These are phyloP conservation scores for Penicillium capsulatum DNA, from an alignment of 2,329 filamentous ascomycete species.

Conservation along the genomic window DNA sequence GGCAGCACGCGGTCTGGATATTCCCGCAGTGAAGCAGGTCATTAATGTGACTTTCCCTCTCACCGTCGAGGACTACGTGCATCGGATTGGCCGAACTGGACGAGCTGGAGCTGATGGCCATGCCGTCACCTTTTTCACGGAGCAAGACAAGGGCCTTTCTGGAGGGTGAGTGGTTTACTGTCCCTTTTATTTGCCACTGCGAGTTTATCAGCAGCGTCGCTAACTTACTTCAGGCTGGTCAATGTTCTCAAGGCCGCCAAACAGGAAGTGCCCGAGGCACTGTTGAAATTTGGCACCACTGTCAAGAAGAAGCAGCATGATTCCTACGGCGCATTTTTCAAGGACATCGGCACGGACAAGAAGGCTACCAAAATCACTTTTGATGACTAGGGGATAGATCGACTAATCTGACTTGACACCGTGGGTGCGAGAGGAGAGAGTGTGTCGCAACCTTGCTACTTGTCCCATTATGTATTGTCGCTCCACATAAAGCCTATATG, in stretches of 20 bases:
- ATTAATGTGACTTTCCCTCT: constrained; percentile 93
- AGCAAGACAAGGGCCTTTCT: constrained; percentile 87
- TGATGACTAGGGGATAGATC: constrained; percentile 49
- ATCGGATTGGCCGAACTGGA: constrained; percentile 90
- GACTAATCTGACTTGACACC: constrained; percentile 21
- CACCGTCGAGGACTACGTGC: constrained; percentile 95
- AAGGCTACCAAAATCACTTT: constrained; percentile 90
- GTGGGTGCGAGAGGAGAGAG: constrained; percentile 15
- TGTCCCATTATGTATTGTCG: constrained; percentile 29
- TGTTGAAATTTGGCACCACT: constrained; percentile 94
- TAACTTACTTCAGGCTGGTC: constrained; percentile 60
- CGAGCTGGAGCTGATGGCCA: constrained; percentile 84
- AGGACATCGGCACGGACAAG: constrained; percentile 78
- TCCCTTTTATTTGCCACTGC: not conserved
- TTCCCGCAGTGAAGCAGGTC: constrained; percentile 90
- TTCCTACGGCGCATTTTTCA: constrained; percentile 92
- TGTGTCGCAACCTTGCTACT: constrained; percentile 19
- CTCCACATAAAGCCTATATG: constrained; percentile 35
- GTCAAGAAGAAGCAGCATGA: constrained; percentile 99
- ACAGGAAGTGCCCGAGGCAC: constrained; percentile 81
- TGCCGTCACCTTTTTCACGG: constrained; percentile 90
- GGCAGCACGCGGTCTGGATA: constrained; percentile 66
- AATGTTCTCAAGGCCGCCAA: constrained; percentile 93
- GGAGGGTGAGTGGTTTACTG: constrained; percentile 63
- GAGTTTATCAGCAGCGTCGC: too few species aligned